Evolutionary conservation across 2,329 filamentous ascomycete species (phyloP).

Genomic region (Alternaria sp.): DNA sequence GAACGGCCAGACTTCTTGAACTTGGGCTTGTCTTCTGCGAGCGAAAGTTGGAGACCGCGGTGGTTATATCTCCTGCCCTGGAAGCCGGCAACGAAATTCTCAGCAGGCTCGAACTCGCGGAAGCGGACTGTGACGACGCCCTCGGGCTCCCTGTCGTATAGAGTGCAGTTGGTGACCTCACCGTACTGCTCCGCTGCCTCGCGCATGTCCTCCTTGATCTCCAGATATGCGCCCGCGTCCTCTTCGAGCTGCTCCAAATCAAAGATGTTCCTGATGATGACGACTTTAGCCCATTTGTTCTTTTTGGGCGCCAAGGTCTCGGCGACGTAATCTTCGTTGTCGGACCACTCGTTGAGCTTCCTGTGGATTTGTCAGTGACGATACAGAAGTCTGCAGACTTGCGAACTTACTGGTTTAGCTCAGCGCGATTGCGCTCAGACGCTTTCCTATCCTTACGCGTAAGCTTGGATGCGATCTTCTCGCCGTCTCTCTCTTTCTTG

Average conservation of each 20-base stretch:
- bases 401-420: slow-evolving; percentile 70
- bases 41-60: slow-evolving; percentile 24
- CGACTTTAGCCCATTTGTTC: slow-evolving; percentile 76
- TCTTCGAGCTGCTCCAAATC: slow-evolving; percentile 84
- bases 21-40: slow-evolving; percentile 41
- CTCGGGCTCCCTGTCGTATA: slow-evolving; percentile 86
- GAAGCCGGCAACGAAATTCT: slow-evolving; percentile 33
- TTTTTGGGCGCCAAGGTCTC: slow-evolving; percentile 58
- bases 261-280: slow-evolving; percentile 94
- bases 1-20: slow-evolving; percentile 43
- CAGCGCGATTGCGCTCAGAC: slow-evolving; percentile 90
- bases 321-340: slow-evolving; percentile 71
- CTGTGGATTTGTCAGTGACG: slow-evolving; percentile 55
- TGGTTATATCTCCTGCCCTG: slow-evolving; percentile 34
- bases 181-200: slow-evolving; percentile 90
- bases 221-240: slow-evolving; percentile 81
- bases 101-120: slow-evolving; percentile 70
- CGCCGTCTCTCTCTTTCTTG: slow-evolving; percentile 81
- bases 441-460: slow-evolving; percentile 80
- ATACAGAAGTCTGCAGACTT: background rate
- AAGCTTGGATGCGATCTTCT: slow-evolving; percentile 57
- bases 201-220: slow-evolving; percentile 94
- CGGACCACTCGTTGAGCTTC: slow-evolving; percentile 93
- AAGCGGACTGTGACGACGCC: slow-evolving; percentile 90
- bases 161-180: slow-evolving; percentile 85